phyloP scores from a whole-genome alignment of 495 filamentous ascomycete species.

The Aspergillus campestris region DNA sequence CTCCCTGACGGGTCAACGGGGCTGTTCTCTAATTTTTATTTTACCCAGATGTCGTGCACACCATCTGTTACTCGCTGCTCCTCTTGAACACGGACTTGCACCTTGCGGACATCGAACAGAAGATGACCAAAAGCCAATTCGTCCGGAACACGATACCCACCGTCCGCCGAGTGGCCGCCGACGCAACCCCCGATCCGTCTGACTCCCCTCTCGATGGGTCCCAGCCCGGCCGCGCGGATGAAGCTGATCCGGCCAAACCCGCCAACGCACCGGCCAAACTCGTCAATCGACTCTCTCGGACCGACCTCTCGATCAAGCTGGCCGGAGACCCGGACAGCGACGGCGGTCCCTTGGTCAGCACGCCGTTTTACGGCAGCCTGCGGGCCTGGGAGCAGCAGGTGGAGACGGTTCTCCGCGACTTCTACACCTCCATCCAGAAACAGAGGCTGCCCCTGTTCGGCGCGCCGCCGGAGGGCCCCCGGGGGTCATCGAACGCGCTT shows the following conservation, averaged over 20 bases:
- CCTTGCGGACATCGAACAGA: conserved; percentile 84
- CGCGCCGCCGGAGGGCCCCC: conserved; percentile 36
- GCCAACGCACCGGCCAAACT: conserved; percentile 11
- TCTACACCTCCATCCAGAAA: conserved; percentile 81
- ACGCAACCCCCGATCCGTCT: conserved; percentile 59
- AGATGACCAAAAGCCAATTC: conserved; percentile 92
- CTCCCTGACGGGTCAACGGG: neutral
- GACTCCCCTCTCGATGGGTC: conserved; percentile 38
- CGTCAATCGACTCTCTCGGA: conserved; percentile 18
- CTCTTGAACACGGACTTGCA: conserved; percentile 95
- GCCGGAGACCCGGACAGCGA: conserved; percentile 22
- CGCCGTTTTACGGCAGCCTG: conserved; percentile 66
- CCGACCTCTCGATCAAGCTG: conserved; percentile 22
- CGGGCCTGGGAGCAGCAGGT: conserved; percentile 85
- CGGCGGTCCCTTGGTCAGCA: conserved; percentile 61
- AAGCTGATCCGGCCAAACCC: conserved; percentile 10
- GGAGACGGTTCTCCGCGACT: conserved; percentile 82
- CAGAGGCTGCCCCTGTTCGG: conserved; percentile 79
- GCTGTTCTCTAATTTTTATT: conserved; percentile 5
- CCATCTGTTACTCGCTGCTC: conserved; percentile 92
- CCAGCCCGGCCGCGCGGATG: conserved; percentile 18
- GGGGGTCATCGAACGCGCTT: conserved; percentile 37
- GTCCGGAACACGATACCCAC: conserved; percentile 95
- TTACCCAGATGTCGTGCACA: conserved; percentile 80
- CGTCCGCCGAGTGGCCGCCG: conserved; percentile 63